phyloP scores from a whole-genome alignment of 129 eudicot genomes.

The Silybum marianum region DNA sequence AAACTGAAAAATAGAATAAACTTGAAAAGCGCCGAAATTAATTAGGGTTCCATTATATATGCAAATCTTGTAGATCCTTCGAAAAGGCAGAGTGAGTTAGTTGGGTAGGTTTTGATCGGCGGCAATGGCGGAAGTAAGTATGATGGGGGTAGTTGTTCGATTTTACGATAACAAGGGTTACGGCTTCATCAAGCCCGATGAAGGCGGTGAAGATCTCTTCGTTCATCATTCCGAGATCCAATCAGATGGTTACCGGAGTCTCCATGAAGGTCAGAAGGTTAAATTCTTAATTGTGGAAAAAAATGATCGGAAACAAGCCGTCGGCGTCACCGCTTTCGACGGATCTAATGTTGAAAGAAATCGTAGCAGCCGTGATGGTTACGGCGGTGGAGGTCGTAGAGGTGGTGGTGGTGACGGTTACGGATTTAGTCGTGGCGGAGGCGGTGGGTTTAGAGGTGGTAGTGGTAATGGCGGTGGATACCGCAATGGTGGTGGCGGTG shows the following conservation, averaged over 20 bases:
- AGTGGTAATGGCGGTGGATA: conserved; percentile 7
- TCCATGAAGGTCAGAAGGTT: conserved; percentile 55
- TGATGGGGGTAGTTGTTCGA: conserved; percentile 48
- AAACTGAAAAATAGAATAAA: background rate
- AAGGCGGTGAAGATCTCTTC: conserved; percentile 70
- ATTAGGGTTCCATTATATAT: conserved; percentile 20
- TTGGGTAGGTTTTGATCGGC: conserved; percentile 7
- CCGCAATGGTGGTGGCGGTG: conserved; percentile 31
- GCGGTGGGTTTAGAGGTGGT: background rate
- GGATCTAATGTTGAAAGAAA: conserved; percentile 35
- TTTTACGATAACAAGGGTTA: conserved; percentile 56
- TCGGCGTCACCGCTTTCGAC: conserved; percentile 47
- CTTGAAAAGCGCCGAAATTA: background rate
- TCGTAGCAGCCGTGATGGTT: conserved; percentile 47
- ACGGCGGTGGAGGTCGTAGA: conserved; percentile 16
- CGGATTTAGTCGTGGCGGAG: conserved; percentile 15
- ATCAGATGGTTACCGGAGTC: conserved; percentile 57
- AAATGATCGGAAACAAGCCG: conserved; percentile 43
- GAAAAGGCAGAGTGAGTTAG: background rate
- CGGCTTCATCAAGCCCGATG: conserved; percentile 74
- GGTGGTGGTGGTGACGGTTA: conserved; percentile 33
- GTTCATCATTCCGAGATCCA: conserved; percentile 71
- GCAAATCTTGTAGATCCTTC: background rate
- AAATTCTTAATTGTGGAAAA: conserved; percentile 43
- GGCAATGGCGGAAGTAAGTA: conserved; percentile 56